Base-by-base conservation (phyloP, 495 filamentous ascomycete genomes). In the Aspergillus sclerotioniger region DNA sequence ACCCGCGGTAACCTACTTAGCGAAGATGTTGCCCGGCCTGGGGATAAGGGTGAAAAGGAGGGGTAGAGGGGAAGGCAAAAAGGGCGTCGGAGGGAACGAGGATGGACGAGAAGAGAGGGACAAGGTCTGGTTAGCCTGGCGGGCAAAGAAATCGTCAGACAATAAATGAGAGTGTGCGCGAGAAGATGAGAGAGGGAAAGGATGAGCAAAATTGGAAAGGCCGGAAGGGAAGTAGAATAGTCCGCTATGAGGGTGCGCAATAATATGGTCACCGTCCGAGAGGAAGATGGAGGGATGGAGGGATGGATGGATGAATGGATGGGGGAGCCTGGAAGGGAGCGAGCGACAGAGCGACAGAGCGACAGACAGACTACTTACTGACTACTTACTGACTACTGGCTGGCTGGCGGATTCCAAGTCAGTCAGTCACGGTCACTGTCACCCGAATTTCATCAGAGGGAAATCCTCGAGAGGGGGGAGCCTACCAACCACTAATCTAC, bases 221-320 rank as follows among this genome's bases (percentile, higher is more conserved):
- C 51, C 63, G 63, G 60, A 63, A 62, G 45, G 60, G 58, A 63
- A 67, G 61, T 63, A 61, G 64, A 41, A 67, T 67, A 67, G 56
- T 64, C 61, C 61, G 59, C 56, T 58, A 58, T 45, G 35, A 48
- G 17, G 13, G 55, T 32, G 39, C 25, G 32, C 5, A 16, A 37
- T n/a, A 44, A 31, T 6, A 32, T 31, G 25, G 28, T 31, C 15
- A 50, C 37, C 8, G 51, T 17, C 37, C 32, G 29, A 55, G 16
- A 29, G 53, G 41, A 17, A 49, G 31, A 50, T 29, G 29, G 13
- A 8, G 43, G 29, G 9, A 20, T 6, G 37, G 37, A 41, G 0
- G 5, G 37, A 41, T 41, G 5, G 37, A 41, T 41, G 37, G 37
- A 41, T 41, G 25, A 5, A 25, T 5, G 25, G 25, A 25, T 25